Base-by-base conservation (phyloP, 495 filamentous ascomycete genomes). In the Immersiella caudata region DNA sequence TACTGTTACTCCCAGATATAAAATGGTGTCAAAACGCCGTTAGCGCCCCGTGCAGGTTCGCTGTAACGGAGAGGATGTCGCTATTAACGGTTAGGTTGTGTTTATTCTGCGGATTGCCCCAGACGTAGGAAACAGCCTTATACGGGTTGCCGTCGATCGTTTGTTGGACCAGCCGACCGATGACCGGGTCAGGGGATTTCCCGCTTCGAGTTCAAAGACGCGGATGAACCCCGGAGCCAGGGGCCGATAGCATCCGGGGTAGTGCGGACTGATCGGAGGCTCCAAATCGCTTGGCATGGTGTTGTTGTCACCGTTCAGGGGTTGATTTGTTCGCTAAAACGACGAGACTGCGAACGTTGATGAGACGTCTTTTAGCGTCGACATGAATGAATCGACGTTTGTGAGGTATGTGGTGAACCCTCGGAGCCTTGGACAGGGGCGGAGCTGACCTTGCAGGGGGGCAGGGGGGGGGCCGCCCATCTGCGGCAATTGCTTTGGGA, bases 121-220 rank as follows among this genome's bases (percentile, higher is more conserved):
- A 80, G 49, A 73, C 71, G 64, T 80, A 80, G 6, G 78, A 80
- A 4, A 80, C 56, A 11, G 76, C 73, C 46, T 78, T 66, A 55
- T 78, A 80, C 4, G 65, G 22, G 14, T 67, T 36, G 7, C 49
- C 68, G 29, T 67, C 60, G 24, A 70, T 67, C 22, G 65, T 36
- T 29, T 70, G 68, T 12, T 40, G 55, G 14, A 67, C 65, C 29
- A 70, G 68, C 20, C 65, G 64, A 4, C 68, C 68, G 33, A 64
- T 33, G 25, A 70, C 61, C 0, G 46, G 60, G 56, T 64, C 68
- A 0, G 55, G 60, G 56, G 54, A 18, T 56, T 57, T 33, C 68
- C 68, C 2, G 68, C 35, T 25, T 70, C 65, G 11, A 70, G 68
- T 55, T 70, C 65, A 20, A 70, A 65, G 60, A 70, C 65, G n/a